These are phyloP conservation scores for Diaporthe humulicola DNA, from an alignment of 2,329 filamentous ascomycete species.

Conservation along the genomic window DNA sequence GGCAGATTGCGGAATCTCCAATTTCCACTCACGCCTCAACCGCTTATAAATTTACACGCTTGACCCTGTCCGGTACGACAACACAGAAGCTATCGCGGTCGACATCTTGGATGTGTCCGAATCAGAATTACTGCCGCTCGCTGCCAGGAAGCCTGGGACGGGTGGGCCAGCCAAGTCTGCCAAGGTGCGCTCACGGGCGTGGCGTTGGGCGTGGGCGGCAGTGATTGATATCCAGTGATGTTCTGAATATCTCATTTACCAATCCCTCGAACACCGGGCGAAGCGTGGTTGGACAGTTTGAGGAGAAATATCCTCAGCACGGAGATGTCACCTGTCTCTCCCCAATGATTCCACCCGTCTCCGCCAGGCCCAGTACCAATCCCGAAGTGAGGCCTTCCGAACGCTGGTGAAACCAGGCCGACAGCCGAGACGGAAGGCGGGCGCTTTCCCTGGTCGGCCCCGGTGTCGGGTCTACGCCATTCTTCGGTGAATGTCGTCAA, in stretches of 20 bases:
- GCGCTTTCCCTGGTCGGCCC: neutral
- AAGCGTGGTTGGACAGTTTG: neutral
- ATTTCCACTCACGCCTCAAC: neutral
- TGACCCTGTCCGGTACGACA: neutral
- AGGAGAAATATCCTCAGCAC: neutral
- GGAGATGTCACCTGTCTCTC: neutral
- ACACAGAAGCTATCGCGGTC: neutral
- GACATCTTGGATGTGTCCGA: neutral
- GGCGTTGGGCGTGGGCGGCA: slow-evolving; percentile 7
- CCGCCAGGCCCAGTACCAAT: neutral
- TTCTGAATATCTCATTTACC: neutral
- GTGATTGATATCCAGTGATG: neutral
- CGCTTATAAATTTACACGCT: neutral
- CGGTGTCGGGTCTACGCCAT: slow-evolving; percentile 16
- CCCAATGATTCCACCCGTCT: neutral
- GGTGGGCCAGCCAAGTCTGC: slow-evolving; percentile 25
- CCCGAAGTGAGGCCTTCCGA: neutral
- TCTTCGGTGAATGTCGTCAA: slow-evolving; percentile 7
- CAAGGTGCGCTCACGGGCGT: slow-evolving; percentile 23
- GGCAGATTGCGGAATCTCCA: neutral
- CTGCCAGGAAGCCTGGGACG: neutral
- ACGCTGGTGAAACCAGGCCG: neutral
- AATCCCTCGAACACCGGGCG: neutral
- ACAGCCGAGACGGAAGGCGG: neutral
- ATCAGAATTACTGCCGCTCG: neutral